phyloP scores from a whole-genome alignment of 805 yeast genomes.

The Saccharomycopsis sp. region DNA sequence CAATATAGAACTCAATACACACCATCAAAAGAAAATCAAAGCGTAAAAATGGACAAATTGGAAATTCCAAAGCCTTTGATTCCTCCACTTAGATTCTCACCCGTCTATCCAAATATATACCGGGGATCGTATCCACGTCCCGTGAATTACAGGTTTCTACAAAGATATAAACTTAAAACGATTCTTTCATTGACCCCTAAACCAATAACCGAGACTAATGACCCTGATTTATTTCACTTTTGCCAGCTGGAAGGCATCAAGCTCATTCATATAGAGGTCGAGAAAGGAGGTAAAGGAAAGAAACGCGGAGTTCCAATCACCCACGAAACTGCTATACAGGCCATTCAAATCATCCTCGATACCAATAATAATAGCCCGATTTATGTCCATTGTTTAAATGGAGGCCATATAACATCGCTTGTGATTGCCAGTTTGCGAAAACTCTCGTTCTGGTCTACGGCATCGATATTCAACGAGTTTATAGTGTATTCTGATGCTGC shows the following conservation, averaged over 20 bases:
- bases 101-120: conserved; percentile 61
- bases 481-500: conserved; percentile 68
- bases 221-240: conserved; percentile 44
- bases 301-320: conserved; percentile 80
- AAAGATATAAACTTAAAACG: conserved; percentile 58
- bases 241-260: conserved; percentile 49
- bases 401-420: conserved; percentile 79
- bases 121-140: conserved; percentile 86
- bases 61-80: conserved; percentile 30
- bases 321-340: conserved; percentile 50
- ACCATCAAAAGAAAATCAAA: too few species aligned
- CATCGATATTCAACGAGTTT: conserved; percentile 82
- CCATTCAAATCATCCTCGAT: conserved; percentile 57
- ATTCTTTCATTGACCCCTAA: conserved; percentile 76
- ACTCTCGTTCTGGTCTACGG: conserved; percentile 80
- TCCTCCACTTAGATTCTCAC: conserved; percentile 75
- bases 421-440: conserved; percentile 83
- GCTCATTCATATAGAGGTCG: conserved; percentile 61
- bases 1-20: too few species aligned
- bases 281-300: conserved; percentile 55
- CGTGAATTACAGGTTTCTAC: conserved; percentile 61
- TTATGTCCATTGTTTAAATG: conserved; percentile 82
- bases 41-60: neutral
- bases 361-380: conserved; percentile 49
- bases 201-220: conserved; percentile 52